Conservation (phyloP, 495 filamentous ascomycete species). For the Neurospora tetraspora region DNA sequence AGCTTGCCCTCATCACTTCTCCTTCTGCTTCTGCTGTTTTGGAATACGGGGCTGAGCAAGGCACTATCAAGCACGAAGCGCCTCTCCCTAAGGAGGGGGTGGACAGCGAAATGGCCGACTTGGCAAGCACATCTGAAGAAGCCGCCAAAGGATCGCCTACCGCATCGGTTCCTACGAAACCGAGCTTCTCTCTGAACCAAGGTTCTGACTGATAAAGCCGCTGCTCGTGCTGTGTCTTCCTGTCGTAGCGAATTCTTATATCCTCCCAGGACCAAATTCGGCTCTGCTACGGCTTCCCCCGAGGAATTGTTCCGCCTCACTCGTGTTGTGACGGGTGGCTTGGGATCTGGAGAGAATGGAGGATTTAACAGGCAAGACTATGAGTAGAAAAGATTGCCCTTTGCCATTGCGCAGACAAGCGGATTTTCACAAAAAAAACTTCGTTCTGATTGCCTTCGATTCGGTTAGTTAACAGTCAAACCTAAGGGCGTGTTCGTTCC, state of each 20-base stretch:
- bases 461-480: background rate
- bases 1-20: background rate
- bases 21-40: background rate
- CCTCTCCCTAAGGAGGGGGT: background rate
- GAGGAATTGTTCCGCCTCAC: background rate
- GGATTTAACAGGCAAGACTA: background rate
- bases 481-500: too few relatives aligned
- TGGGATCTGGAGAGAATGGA: background rate
- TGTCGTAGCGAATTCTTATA: too few relatives aligned
- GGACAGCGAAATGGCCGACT: background rate
- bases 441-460: background rate
- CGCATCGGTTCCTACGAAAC: background rate
- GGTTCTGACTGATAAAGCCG: background rate
- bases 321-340: background rate
- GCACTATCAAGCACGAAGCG: background rate
- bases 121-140: background rate
- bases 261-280: background rate
- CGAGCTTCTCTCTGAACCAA: background rate
- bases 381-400: background rate
- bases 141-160: background rate
- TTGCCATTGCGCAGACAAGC: background rate
- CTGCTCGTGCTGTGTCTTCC: background rate
- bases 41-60: background rate
- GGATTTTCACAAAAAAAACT: background rate
- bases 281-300: background rate